These are phyloP conservation scores for Camptophora hylomeconis DNA, from an alignment of 2,329 filamentous ascomycete species.

Conservation along the genomic window DNA sequence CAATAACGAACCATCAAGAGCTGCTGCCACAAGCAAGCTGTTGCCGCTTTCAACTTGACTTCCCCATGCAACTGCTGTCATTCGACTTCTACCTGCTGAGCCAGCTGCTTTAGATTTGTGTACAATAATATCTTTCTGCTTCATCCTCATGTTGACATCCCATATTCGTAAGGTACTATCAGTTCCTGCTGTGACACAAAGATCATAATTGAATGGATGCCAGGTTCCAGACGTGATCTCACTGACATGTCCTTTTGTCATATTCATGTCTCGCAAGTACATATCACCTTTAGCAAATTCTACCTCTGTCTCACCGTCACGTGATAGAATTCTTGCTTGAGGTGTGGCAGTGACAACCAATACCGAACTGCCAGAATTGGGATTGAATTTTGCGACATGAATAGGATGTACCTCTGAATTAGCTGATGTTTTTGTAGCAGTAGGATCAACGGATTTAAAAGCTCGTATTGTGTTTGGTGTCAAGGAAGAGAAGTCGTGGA, in stretches of 20 bases:
- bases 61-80: slow-evolving; percentile 87
- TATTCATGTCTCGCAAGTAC: slow-evolving; percentile 94
- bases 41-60: slow-evolving; percentile 61
- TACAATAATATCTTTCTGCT: slow-evolving; percentile 86
- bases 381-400: slow-evolving; percentile 77
- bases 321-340: slow-evolving; percentile 76
- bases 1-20: slow-evolving; percentile 75
- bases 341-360: slow-evolving; percentile 80
- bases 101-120: slow-evolving; percentile 89
- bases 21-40: slow-evolving; percentile 67
- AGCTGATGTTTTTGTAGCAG: slow-evolving; percentile 56
- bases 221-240: slow-evolving; percentile 82
- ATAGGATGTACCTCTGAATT: slow-evolving; percentile 76
- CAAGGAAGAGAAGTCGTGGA: slow-evolving; percentile 93
- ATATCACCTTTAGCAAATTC: slow-evolving; percentile 97
- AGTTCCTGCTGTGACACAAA: slow-evolving; percentile 81
- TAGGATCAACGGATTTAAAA: slow-evolving; percentile 85
- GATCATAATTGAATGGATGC: slow-evolving; percentile 74
- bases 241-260: slow-evolving; percentile 92
- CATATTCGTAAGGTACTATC: slow-evolving; percentile 94
- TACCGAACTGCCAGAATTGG: slow-evolving; percentile 63
- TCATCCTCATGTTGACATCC: slow-evolving; percentile 84
- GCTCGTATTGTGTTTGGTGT: slow-evolving; percentile 87
- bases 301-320: slow-evolving; percentile 73
- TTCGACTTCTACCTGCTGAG: slow-evolving; percentile 76